Base-by-base conservation (phyloP, 345 rosid genomes). In the Hibiscus trionum region DNA sequence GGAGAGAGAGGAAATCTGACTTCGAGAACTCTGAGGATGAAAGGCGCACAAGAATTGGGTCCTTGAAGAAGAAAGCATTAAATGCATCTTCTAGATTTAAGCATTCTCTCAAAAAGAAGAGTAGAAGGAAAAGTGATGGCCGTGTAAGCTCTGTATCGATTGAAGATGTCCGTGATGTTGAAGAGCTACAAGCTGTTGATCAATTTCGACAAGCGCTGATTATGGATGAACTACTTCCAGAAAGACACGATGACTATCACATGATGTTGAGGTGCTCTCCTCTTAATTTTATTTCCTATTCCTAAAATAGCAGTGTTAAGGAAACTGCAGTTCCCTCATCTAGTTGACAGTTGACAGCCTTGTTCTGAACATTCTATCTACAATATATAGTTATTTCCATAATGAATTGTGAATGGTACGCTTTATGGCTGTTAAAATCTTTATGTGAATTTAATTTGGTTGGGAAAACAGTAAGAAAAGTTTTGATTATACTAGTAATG, bases 11-110 rank as follows among this genome's bases (percentile, higher is more conserved):
- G 79, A 93, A 82, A 75, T 93, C 97, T 16, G 99, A 95, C 78
- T 95, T 95, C 75, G 99, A 95, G 80, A 90, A 83, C 81, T 95
- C 99, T 2, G 99, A 95, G 84, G 99, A 95, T 73, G 99, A 95
- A 79, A 93, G 98, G 88, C 82, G 90, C 52, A 90, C 98, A 1
- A 88, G 96, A 83, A 93, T 95, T 31, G 96, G 99, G 33, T 79
- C 98, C 2, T 69, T 95, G 85, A 95, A 91, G 74, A 95, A 93
- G 86, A 95, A 93, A 77, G 99, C 99, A 0, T 66, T 95, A 75
- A 83, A 89, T 86, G 98, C 99, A 5, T 93, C 98, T 39, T 75
- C 97, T 1, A 95, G 88, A 35, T 93, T 95, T 78, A 93, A 82
- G 83, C 99, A 91, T 78, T 90, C 99, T 61, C 84, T 95, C 27